Evolutionary conservation across 768 basidiomycete species (phyloP).

Genomic region (Guyanaporus albipodus): DNA sequence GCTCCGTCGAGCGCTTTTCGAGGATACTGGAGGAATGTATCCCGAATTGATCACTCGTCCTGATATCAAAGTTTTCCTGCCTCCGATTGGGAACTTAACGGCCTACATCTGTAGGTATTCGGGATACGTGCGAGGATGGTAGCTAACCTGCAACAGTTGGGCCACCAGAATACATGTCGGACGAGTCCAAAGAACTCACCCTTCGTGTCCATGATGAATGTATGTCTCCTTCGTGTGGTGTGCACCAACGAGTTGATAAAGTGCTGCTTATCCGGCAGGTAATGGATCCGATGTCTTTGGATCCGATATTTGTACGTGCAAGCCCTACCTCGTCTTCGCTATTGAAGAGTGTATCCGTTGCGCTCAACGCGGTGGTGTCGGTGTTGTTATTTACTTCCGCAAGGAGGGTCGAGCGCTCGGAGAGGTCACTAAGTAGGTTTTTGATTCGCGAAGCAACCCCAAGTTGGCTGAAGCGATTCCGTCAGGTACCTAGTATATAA

Average conservation of each 20-base stretch:
- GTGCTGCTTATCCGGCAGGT: slow-evolving; percentile 37
- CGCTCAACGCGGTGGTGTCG: slow-evolving; percentile 83
- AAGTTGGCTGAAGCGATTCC: background rate
- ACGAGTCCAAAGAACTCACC: slow-evolving; percentile 76
- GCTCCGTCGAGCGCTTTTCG: slow-evolving; percentile 88
- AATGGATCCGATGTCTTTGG: slow-evolving; percentile 97
- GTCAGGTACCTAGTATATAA: slow-evolving; percentile 90
- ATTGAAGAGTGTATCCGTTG: slow-evolving; percentile 90
- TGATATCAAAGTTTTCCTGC: slow-evolving; percentile 93
- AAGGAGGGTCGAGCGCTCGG: slow-evolving; percentile 93
- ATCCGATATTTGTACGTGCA: slow-evolving; percentile 89
- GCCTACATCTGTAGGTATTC: slow-evolving; percentile 78
- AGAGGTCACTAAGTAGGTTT: slow-evolving; percentile 80
- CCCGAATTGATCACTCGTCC: slow-evolving; percentile 94
- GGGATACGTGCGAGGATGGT: background rate
- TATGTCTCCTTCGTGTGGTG: slow-evolving; percentile 28
- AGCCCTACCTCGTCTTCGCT: slow-evolving; percentile 88
- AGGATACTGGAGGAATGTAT: slow-evolving; percentile 95
- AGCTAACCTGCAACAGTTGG: slow-evolving; percentile 52
- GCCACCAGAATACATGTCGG: slow-evolving; percentile 71
- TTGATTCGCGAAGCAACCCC: background rate
- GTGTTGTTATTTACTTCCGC: slow-evolving; percentile 90
- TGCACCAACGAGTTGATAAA: background rate
- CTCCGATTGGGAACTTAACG: slow-evolving; percentile 88
- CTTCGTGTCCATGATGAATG: slow-evolving; percentile 94